Base-by-base conservation (phyloP, 1,139 yeast genomes). In the Suhomyces bolitotheri region DNA sequence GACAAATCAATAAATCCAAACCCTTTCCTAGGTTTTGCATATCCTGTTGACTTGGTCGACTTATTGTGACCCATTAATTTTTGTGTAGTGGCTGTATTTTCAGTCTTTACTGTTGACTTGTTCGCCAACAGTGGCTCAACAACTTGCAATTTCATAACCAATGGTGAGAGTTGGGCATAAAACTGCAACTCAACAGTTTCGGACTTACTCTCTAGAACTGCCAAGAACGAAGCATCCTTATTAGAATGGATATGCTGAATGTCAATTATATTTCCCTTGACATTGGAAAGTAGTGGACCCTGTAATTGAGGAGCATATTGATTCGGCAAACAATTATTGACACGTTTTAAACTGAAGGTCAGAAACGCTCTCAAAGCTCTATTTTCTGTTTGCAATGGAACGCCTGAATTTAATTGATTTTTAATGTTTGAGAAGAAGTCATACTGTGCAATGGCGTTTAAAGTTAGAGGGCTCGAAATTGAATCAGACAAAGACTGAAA, bases 1-100 rank as follows among this genome's bases (percentile, higher is more conserved):
- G 51, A 34, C 3, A 53, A 49, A 25, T 63, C 68, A 13, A 66
- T 41, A 41, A 54, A 70, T 0, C 76, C 76, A 46, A 67, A 69
- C 0, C 76, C 76, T 23, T 46, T 49, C 14, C 38, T 44, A 1
- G 72, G 71, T 26, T 51, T 56, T 1, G 40, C 44, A 39, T 69
- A 70, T 3, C 31, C 25, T 28, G 22, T 5, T 27, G 19, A 13
- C 22, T 27, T 16, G 7, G 7, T 19, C 10, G n/a, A 14, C 6
- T 9, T 3, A 9, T 3, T n/a, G n/a, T n/a, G n/a, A n/a, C n/a
- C n/a, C n/a, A n/a, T n/a, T n/a, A n/a, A n/a, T n/a, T 7, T 4
- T 19, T 9, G 23, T 27, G 12, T 13, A 9, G n/a, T 12, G 4
- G 22, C 13, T 26, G 22, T n/a, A n/a, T 7, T 19, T 19, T 9